Base-by-base conservation (phyloP, 495 filamentous ascomycete species). In the Aspergillus asperescens region DNA sequence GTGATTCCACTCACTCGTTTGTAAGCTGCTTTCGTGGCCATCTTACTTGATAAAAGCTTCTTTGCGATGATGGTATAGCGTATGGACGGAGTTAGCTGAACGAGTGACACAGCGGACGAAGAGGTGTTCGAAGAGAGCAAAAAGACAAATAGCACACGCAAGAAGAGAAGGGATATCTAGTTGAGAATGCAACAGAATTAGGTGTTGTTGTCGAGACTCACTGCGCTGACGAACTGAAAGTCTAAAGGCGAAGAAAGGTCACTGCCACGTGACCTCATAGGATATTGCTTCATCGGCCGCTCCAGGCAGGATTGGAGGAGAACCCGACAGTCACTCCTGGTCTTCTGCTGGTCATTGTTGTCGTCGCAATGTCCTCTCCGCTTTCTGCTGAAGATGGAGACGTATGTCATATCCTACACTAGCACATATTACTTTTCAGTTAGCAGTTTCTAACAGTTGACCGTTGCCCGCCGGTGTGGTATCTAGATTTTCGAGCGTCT, bases 1-100 rank as follows among this genome's bases (percentile, higher is more conserved):
- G n/a, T 7, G 22, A 18, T 42, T 20, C 8, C 10, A 75, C 86
- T 56, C 76, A 92, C 87, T 61, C 89, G 81, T 69, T 89, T 94
- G 66, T 85, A 87, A 25, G 89, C 89, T 47, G 87, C 86, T 62
- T 84, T 81, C 53, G 85, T 90, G 34, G 89, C 88, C 89, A 92
- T 94, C 34, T 51, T 64, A 16, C 41, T 31, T 6, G 37, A 8
- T 28, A 23, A 35, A 24, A 4, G 23, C 41, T 53, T 34, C 25
- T 24, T n/a, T 20, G 18, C 23, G 12, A 35, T 6, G 27, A 44
- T 2, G 27, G 24, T 24, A n/a, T 28, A 2, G 15, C 23, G 22
- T 18, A 28, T 18, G 7, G 37, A 32, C 20, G 48, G 3, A 12
- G 7, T 18, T 31, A 24, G 16, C 19, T 22, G 8, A 23, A 44